Percentiles rank a stretch among this genome's conserved stretches.
Evolutionary conservation across 805 yeast genomes (phyloP).

Genomic region (Wickerhamomyces sydowiorum): DNA sequence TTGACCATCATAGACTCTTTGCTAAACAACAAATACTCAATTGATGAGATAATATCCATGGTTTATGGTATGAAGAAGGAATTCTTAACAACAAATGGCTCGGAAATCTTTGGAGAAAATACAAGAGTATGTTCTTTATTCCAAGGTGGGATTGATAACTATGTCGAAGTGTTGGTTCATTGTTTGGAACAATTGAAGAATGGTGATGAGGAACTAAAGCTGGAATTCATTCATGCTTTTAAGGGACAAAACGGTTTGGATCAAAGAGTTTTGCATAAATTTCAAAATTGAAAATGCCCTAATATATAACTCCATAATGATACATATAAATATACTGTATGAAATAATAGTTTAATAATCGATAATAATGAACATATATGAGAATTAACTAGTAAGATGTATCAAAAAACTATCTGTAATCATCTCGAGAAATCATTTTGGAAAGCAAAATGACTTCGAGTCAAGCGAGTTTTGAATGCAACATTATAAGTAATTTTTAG

Average conservation of each 20-base stretch:
- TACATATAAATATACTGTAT: too few relatives aligned
- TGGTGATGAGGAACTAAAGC: neutral
- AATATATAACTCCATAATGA: too few relatives aligned
- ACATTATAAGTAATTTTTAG: too few relatives aligned
- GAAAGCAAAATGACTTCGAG: too few relatives aligned
- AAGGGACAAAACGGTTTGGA: neutral
- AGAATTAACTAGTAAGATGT: too few relatives aligned
- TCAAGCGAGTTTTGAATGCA: too few relatives aligned
- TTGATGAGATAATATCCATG: neutral
- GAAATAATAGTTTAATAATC: too few relatives aligned
- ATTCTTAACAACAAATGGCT: neutral
- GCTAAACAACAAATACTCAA: neutral
- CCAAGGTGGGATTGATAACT: neutral
- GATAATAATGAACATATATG: too few relatives aligned
- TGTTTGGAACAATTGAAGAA: neutral
- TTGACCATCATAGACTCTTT: slow-evolving; percentile 17
- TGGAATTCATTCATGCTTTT: neutral
- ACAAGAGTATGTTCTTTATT: neutral
- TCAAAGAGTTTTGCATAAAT: neutral
- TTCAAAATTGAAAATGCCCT: too few relatives aligned
- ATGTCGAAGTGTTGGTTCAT: neutral
- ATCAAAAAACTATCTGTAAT: too few relatives aligned
- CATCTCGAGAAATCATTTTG: too few relatives aligned
- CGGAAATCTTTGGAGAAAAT: neutral
- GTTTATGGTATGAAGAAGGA: neutral